These are phyloP conservation scores for Letharia columbiana DNA, from an alignment of 495 filamentous ascomycete species.

Conservation along the genomic window DNA sequence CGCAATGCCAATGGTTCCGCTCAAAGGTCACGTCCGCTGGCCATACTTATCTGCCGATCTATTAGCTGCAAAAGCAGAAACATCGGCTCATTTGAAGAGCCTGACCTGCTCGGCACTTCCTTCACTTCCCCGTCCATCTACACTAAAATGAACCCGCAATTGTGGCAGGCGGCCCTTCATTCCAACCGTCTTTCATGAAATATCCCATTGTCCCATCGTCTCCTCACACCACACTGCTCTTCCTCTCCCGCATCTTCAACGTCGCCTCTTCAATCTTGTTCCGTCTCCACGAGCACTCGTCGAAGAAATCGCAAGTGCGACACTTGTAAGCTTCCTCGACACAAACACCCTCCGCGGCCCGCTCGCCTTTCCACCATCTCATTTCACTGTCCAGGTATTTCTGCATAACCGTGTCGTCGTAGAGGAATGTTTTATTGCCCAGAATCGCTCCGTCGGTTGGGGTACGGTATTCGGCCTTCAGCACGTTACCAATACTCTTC, in stretches of 20 bases:
- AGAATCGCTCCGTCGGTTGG: constrained; percentile 46
- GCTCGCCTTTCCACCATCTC: constrained; percentile 79
- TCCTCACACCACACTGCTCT: constrained; percentile 21
- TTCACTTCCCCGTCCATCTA: background rate
- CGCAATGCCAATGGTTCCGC: background rate
- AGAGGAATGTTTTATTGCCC: constrained; percentile 59
- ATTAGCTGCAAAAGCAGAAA: background rate
- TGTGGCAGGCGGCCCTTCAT: background rate
- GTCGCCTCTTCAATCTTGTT: constrained; percentile 45
- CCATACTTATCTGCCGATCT: background rate
- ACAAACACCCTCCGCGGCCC: constrained; percentile 68
- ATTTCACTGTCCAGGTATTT: constrained; percentile 60
- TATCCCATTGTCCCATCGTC: background rate
- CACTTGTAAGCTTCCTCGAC: constrained; percentile 92
- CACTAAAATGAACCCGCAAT: background rate
- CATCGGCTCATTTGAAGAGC: background rate
- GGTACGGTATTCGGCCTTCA: constrained; percentile 37
- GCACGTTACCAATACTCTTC: constrained; percentile 43
- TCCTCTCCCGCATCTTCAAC: constrained; percentile 22
- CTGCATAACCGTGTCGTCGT: constrained; percentile 53
- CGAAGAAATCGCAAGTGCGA: constrained; percentile 52
- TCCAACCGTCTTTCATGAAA: background rate
- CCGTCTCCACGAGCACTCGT: constrained; percentile 50
- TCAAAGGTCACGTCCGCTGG: background rate
- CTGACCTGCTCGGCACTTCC: background rate